phyloP scores from a whole-genome alignment of 495 filamentous ascomycete genomes.

The Penicillium tannophilum region DNA sequence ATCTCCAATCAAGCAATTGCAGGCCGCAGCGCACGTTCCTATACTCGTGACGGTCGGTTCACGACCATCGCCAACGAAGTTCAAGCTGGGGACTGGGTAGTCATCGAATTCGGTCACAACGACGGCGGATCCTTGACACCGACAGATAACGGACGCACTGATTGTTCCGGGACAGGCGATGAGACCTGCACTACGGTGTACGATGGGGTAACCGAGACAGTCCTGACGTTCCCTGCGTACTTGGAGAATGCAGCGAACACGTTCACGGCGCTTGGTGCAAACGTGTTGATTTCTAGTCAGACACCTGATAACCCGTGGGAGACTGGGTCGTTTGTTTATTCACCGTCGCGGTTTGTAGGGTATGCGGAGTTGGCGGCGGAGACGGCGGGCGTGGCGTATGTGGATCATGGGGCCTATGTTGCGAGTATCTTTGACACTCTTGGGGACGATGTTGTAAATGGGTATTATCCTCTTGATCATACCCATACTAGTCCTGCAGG shows the following conservation, averaged over 20 bases:
- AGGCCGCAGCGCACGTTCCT: conserved; percentile 62
- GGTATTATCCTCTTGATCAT: conserved; percentile 62
- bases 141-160: conserved; percentile 61
- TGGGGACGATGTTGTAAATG: conserved; percentile 45
- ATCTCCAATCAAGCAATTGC: conserved; percentile 61
- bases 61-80: conserved; percentile 50
- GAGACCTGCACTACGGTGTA: conserved; percentile 57
- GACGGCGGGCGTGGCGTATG: conserved; percentile 49
- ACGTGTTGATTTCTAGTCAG: conserved; percentile 61
- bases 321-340: conserved; percentile 46
- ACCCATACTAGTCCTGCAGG: conserved; percentile 65
- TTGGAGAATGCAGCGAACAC: conserved; percentile 54
- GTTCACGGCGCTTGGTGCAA: conserved; percentile 60
- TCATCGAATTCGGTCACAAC: conserved; percentile 69
- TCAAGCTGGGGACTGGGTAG: conserved; percentile 55
- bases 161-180: conserved; percentile 54
- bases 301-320: conserved; percentile 70
- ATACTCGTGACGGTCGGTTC: conserved; percentile 63
- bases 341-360: conserved; percentile 54
- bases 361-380: conserved; percentile 57
- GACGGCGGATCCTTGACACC: conserved; percentile 60
- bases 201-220: conserved; percentile 54
- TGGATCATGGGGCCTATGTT: conserved; percentile 63
- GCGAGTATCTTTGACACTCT: conserved; percentile 53
- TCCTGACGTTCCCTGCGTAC: conserved; percentile 61